Evolutionary conservation across 2,329 filamentous ascomycete genomes (phyloP).

Genomic region (Domatiomyces globalis): DNA sequence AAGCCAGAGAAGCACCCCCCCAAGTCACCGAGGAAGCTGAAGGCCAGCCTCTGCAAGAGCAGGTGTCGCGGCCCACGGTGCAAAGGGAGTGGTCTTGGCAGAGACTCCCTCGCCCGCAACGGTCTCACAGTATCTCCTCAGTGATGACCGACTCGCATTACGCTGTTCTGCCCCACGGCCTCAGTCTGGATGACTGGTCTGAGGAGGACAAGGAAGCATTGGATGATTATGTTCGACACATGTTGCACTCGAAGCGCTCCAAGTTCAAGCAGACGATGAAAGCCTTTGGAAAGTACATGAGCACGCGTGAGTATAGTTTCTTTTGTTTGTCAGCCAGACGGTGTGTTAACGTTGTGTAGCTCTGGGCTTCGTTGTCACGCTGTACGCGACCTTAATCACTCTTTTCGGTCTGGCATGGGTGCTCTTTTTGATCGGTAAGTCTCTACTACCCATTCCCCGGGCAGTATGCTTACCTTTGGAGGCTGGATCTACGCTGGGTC

Average conservation of each 20-base stretch:
- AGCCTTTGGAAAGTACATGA: conserved; percentile 68
- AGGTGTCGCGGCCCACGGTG: conserved; percentile 2
- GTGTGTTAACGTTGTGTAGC: conserved; percentile 29
- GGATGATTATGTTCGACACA: conserved; percentile 76
- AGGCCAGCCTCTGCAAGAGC: conserved; percentile 12
- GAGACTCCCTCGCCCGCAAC: conserved; percentile 15
- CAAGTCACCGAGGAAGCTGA: conserved; percentile 25
- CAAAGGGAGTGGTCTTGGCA: conserved; percentile 15
- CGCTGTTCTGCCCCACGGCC: conserved; percentile 64
- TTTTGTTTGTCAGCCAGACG: background rate
- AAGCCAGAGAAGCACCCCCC: conserved; percentile 20
- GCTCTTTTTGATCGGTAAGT: conserved; percentile 63
- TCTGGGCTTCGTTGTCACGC: conserved; percentile 66
- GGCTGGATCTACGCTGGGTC: conserved; percentile 67
- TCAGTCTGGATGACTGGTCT: conserved; percentile 59
- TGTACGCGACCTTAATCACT: conserved; percentile 72
- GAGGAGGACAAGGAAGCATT: conserved; percentile 59
- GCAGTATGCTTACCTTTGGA: conserved; percentile 15
- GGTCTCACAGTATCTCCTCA: conserved; percentile 50
- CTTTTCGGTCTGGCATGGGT: conserved; percentile 80
- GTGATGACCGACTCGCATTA: conserved; percentile 56
- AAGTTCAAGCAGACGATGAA: conserved; percentile 66
- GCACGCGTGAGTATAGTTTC: conserved; percentile 41
- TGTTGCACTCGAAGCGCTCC: conserved; percentile 67
- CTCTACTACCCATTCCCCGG: too few relatives aligned